Percentiles rank a stretch among this genome's conserved stretches.
Evolutionary conservation across 2,329 filamentous ascomycete genomes (phyloP).

Genomic region (Monosporascus sp.): DNA sequence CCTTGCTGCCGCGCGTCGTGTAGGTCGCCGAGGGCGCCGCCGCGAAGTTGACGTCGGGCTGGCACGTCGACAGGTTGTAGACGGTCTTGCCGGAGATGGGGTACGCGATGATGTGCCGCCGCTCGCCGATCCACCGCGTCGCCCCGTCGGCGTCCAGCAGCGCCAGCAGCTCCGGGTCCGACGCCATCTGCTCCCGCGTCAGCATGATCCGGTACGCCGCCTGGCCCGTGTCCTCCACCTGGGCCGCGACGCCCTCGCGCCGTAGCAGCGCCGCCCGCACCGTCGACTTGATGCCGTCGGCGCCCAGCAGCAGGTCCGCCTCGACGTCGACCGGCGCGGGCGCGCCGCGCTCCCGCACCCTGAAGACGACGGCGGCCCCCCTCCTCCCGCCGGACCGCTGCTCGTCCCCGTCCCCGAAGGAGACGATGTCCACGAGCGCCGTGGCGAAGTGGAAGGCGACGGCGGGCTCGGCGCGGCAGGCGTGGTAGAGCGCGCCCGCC

Average conservation of each 20-base stretch:
- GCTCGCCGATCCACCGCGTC: conserved; percentile 71
- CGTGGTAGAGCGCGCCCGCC: conserved; percentile 63
- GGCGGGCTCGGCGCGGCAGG: conserved; percentile 56
- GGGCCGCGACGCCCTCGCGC: conserved; percentile 43
- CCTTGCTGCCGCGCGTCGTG: conserved; percentile 58
- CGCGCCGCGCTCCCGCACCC: conserved; percentile 50
- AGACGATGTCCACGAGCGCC: conserved; percentile 48
- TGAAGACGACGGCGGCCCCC: conserved; percentile 44
- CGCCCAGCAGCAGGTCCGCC: conserved; percentile 47
- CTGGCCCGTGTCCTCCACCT: conserved; percentile 65
- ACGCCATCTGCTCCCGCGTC: conserved; percentile 58
- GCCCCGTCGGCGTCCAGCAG: conserved; percentile 63
- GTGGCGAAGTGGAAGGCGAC: conserved; percentile 67
- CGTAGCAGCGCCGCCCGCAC: conserved; percentile 50
- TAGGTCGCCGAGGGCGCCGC: conserved; percentile 54
- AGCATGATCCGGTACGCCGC: conserved; percentile 79
- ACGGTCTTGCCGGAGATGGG: conserved; percentile 62
- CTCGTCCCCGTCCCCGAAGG: conserved; percentile 51
- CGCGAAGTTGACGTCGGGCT: conserved; percentile 57
- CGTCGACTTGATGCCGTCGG: conserved; percentile 52
- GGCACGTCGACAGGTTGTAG: conserved; percentile 59
- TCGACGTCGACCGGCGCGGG: conserved; percentile 45
- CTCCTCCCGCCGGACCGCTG: conserved; percentile 19
- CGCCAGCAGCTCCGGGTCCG: conserved; percentile 62
- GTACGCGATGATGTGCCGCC: conserved; percentile 74